Evolutionary conservation across 2,329 filamentous ascomycete genomes (phyloP), one percentile per base, ranked within the genome.

Genomic region (Colletotrichum aenigma): DNA sequence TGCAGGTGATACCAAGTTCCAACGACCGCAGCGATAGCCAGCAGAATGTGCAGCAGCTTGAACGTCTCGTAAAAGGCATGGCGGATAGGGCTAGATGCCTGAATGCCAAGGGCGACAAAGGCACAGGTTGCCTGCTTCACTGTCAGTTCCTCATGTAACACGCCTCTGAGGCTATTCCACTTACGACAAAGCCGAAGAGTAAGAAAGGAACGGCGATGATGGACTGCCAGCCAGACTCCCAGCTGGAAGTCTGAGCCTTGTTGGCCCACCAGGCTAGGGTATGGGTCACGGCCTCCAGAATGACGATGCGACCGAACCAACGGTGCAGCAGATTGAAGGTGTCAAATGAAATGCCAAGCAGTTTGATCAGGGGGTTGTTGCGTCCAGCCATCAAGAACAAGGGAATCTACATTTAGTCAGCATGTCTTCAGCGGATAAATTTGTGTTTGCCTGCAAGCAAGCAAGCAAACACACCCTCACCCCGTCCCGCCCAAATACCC

Each of bases 31-130:
- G 91, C 81, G 21, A 90, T 88, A 38, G 92, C 94, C 28, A 92
- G 88, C 6, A 88, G 80, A 74, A 95, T 94, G 84, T 96, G 94
- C 38, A 94, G 81, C 72, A 94, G 86, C 83, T 96, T 91, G 88
- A 96, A 96, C 3, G 89, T 91, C 84, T 96, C 94, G 83, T 96
- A 96, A 81, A 94, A 95, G 18, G 94, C 94, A 81, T 96, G 94
- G 72, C 94, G 90, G 32, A 95, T 85, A 67, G 93, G 89, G 62
- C 93, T 95, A 60, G 91, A 89, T 1, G 94, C 94, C 79, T 95
- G 94, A 71, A 96, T 85, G 55, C 91, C 83, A 68, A 96, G 89
- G 77, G 88, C 88, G 16, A 92, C 84, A 75, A 95, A 91, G 1
- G 92, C 90, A 76, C 87, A 84, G 9, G 89, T 91, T 58, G 87